Evolutionary conservation across 352 stramenopile species (phyloP), one percentile per base, ranked within the genome.

Genomic region (Phytophthora fragariae): DNA sequence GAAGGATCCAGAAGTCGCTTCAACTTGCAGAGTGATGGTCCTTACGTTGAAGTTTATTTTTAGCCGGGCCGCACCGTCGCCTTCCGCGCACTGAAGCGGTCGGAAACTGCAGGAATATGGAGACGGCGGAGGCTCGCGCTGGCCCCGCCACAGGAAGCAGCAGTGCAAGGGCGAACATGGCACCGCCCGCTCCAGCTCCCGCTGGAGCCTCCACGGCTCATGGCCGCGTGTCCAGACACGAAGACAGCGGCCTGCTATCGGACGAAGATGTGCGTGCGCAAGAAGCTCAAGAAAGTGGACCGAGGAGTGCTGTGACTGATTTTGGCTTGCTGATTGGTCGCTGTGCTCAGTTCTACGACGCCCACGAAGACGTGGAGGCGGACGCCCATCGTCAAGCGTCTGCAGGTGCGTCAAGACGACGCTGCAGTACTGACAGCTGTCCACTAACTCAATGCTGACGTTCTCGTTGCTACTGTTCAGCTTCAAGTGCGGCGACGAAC

Each of bases 311-410:
- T 49, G 41, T 21, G 24, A 21, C 39, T 76, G 27, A 70, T 27
- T 11, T 33, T 19, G n/a, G 54, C 29, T 27, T 39, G 19, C 5
- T 47, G 44, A 27, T 19, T 3, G 6, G 5, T 29, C 21, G 8
- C 29, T 24, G 2, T 41, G 3, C 76, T 53, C 63, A 94, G 86
- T 94, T 94, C 56, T 94, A 87, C 47, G 86, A 92, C 46, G 86
- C 85, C 0, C 85, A 92, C 14, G 86, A 92, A 56, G 75, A 82
- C 27, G 0, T 81, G 37, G 84, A 88, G 6, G 76, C 63, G 1
- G 84, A 91, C 5, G 65, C 72, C 8, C 65, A 64, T 14, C 71
- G 69, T 31, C 71, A 75, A 33, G 58, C 67, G 6, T 64, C 61
- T 29, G 68, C 74, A 65, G 29, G 65, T 74, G 54, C 29, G 67